Percentiles rank a stretch among this genome's conserved stretches.
phyloP scores from a whole-genome alignment of 192 early-diverging fungal species.

The Gamsiella multidivaricata region DNA sequence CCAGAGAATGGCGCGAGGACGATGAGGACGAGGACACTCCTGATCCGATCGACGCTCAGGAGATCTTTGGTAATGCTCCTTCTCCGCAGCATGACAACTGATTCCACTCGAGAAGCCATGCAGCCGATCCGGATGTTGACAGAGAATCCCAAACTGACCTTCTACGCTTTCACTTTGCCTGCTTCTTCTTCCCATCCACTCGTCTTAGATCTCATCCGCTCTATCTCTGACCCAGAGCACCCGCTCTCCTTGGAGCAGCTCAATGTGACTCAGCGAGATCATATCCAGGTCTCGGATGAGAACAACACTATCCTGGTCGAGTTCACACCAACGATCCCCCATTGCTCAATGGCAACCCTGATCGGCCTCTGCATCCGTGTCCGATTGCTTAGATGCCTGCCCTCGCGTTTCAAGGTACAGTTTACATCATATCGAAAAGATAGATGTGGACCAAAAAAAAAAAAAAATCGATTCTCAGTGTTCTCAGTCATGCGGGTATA shows the following conservation, averaged over 20 bases:
- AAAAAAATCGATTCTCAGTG: neutral
- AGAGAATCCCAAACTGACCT: too few species aligned
- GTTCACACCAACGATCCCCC: slow-evolving; percentile 98
- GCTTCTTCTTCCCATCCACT: neutral
- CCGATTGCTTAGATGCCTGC: slow-evolving; percentile 85
- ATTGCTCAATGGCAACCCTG: slow-evolving; percentile 99
- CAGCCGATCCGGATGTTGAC: neutral
- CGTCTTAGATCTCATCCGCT: slow-evolving; percentile 84
- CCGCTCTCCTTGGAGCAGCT: slow-evolving; percentile 97
- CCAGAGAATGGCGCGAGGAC: slow-evolving; percentile 54
- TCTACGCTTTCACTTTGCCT: neutral
- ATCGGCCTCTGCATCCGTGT: slow-evolving; percentile 98
- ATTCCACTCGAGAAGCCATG: neutral
- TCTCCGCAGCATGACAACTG: neutral
- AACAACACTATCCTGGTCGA: slow-evolving; percentile 77
- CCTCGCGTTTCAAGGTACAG: slow-evolving; percentile 87
- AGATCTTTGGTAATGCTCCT: slow-evolving; percentile 82
- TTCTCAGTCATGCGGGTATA: too few species aligned
- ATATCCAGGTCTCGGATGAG: slow-evolving; percentile 82
- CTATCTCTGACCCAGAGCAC: slow-evolving; percentile 98
- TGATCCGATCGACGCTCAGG: slow-evolving; percentile 86
- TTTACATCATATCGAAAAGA: too few species aligned
- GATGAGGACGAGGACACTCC: slow-evolving; percentile 79
- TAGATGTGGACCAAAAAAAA: too few species aligned
- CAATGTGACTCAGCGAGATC: slow-evolving; percentile 89